Conservation (phyloP, 495 filamentous ascomycete species). For the Lentithecium fluviatile region DNA sequence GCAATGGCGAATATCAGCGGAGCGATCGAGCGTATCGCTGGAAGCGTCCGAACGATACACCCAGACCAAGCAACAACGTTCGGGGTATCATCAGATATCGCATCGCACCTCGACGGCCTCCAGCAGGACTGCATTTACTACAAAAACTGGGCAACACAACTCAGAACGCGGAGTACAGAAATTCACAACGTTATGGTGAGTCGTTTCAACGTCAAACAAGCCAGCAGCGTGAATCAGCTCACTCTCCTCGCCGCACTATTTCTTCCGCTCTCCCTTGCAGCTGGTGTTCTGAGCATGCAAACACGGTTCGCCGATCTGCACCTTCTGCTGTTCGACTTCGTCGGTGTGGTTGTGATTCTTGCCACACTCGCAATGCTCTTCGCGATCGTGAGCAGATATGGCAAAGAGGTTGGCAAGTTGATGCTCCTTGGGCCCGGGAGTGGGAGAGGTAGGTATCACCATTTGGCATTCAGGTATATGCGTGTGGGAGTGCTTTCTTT, state of each 20-base stretch:
- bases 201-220: neutral
- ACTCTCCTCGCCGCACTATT: conserved; percentile 3
- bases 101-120: no score
- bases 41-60: no score
- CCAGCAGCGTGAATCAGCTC: neutral
- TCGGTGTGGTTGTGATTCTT: neutral
- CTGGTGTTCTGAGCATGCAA: conserved; percentile 13
- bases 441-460: no score
- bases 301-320: neutral
- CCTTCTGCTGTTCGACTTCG: conserved; percentile 3
- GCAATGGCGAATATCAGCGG: no score
- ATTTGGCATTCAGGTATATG: neutral
- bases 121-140: no score
- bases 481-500: neutral
- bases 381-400: neutral
- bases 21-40: no score
- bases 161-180: no score
- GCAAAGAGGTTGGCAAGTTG: neutral
- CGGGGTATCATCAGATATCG: no score
- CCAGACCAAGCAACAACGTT: no score
- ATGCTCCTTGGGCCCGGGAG: no score
- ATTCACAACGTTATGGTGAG: no score
- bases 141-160: no score
- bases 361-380: neutral
- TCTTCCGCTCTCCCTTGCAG: neutral